These are phyloP conservation scores for Mycena chlorophos DNA, from an alignment of 768 basidiomycete genomes.

Conservation along the genomic window DNA sequence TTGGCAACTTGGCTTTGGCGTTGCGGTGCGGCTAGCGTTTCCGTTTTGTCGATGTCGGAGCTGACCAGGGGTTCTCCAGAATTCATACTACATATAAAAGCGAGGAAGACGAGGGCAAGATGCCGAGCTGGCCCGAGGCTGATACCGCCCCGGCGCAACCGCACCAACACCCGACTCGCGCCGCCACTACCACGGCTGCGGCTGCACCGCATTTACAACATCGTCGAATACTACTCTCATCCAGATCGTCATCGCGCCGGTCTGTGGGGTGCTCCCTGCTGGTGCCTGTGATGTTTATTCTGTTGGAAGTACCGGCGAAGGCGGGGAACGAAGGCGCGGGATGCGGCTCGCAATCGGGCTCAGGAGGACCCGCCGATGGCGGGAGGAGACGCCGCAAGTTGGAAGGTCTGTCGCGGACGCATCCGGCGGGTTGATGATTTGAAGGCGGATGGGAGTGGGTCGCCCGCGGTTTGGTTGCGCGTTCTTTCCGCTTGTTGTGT, in stretches of 20 bases:
- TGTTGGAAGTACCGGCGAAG: conserved; percentile 34
- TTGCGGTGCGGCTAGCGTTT: conserved; percentile 4
- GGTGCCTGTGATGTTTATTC: conserved; percentile 30
- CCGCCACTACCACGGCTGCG: no score
- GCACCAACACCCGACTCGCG: no score
- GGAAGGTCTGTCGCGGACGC: conserved; percentile 24
- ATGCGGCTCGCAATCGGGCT: conserved; percentile 4
- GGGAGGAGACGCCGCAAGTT: conserved; percentile 32
- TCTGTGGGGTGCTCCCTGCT: conserved; percentile 33
- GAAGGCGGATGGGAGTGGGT: conserved; percentile 33
- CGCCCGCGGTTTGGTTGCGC: conserved; percentile 43
- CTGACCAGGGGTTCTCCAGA: no score
- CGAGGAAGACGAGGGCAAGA: no score
- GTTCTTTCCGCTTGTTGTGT: conserved; percentile 24
- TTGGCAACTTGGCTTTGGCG: background rate
- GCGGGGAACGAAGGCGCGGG: background rate
- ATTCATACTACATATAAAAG: no score
- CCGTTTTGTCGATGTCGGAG: background rate
- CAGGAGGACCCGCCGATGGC: conserved; percentile 26
- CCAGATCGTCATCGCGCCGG: conserved; percentile 32
- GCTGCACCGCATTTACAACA: conserved; percentile 3
- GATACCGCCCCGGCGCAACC: no score
- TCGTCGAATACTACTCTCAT: conserved; percentile 19
- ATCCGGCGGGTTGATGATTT: conserved; percentile 43
- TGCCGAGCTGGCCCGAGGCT: no score